phyloP scores from a whole-genome alignment of 2,329 filamentous ascomycete genomes.

The Diaporthe humulicola region DNA sequence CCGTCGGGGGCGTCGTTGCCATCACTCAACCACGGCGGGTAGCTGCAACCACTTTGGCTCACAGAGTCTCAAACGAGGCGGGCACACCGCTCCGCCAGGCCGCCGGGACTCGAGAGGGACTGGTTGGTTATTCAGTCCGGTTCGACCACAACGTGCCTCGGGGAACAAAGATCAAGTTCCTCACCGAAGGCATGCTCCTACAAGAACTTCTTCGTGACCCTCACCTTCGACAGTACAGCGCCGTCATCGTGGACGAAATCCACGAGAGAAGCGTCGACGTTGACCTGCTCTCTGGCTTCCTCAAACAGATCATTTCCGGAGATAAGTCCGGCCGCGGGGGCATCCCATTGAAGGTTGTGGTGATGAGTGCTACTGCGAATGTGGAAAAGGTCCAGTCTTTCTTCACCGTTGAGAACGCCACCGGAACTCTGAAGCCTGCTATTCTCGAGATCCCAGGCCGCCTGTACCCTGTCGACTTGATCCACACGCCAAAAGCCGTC shows the following conservation, averaged over 20 bases:
- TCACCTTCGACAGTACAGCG: conserved; percentile 86
- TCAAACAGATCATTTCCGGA: conserved; percentile 80
- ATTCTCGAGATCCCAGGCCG: conserved; percentile 82
- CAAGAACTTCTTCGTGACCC: conserved; percentile 94
- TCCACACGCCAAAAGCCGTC: conserved; percentile 80
- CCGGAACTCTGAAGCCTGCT: conserved; percentile 38
- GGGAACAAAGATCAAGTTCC: conserved; percentile 89
- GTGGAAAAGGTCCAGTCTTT: conserved; percentile 83
- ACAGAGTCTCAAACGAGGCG: conserved; percentile 85
- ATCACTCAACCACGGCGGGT: conserved; percentile 96
- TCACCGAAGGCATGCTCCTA: conserved; percentile 96
- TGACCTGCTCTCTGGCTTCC: conserved; percentile 88
- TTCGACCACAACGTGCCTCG: conserved; percentile 91
- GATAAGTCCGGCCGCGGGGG: conserved; percentile 76
- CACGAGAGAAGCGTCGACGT: conserved; percentile 97
- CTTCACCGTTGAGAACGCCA: conserved; percentile 62
- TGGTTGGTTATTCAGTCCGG: conserved; percentile 92
- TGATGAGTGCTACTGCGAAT: conserved; percentile 98
- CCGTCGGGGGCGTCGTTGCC: conserved; percentile 84
- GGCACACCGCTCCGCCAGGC: conserved; percentile 65
- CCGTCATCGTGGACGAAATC: conserved; percentile 93
- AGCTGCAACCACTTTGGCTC: conserved; percentile 90
- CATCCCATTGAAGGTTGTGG: conserved; percentile 84
- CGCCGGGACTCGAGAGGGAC: conserved; percentile 55
- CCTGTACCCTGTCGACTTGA: conserved; percentile 85